Evolutionary conservation across 345 rosid species (phyloP), one percentile per base, ranked within the genome.

Genomic region (Ceriops zippeliana): DNA sequence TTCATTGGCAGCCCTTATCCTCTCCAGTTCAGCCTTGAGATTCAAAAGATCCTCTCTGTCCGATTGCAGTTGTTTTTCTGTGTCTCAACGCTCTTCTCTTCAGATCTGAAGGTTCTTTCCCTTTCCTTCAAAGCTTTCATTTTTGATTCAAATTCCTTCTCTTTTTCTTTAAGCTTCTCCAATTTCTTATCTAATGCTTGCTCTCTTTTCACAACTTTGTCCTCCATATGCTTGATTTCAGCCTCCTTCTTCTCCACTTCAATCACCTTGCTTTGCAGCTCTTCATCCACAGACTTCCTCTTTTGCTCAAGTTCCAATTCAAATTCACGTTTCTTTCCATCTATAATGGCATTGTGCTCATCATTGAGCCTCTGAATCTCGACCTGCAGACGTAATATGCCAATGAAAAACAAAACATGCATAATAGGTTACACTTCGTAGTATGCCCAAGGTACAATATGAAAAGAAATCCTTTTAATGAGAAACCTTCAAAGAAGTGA

Each of bases 181-280:
- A 78, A 54, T 72, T 79, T 95, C 80, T 73, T 88, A 51, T 91
- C 96, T 77, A 91, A 58, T 6, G 90, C 86, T 47, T 79, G 87
- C 81, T 95, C 98, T 68, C 91, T 82, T 78, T 88, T 95, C 1
- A 78, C 78, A 73, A 87, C 67, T 82, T 95, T 95, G 78, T 91
- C 96, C 78, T 95, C 92, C 86, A 61, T 70, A 69, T 95, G 99
- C 68, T 84, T 86, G 73, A 89, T 79, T 74, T 91, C 99, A 75
- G 83, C 83, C 80, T 87, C 98, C 80, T 85, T 84, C 81, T 89
- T 91, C 80, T 88, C 91, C 67, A 95, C 73, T 63, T 91, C 96
- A 57, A 61, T 37, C 71, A 84, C 83, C 80, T 81, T 91, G 82
- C 81, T 83, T 81, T 78, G 91, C 72, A 90, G 70, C 47, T 87